Conservation (phyloP, 2,329 filamentous ascomycete genomes). For the Fusarium sp. region DNA sequence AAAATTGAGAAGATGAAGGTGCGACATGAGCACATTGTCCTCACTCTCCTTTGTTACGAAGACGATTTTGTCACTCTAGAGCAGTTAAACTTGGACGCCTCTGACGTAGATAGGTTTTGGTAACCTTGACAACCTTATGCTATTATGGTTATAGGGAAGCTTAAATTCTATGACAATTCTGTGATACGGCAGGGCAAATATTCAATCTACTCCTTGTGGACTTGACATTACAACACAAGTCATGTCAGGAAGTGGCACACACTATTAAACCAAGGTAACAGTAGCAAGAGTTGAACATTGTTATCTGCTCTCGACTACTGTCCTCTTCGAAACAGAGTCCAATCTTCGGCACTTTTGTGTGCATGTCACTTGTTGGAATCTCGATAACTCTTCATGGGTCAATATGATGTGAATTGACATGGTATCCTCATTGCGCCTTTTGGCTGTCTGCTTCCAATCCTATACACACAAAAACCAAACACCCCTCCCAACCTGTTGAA, state of each 20-base stretch:
- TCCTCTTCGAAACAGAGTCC: not conserved
- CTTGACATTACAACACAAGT: too few relatives aligned
- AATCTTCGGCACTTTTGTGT: not conserved
- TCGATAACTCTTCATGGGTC: conserved; percentile 16
- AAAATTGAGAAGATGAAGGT: too few relatives aligned
- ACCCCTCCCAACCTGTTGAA: conserved; percentile 39
- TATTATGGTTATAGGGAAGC: too few relatives aligned
- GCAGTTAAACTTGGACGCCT: too few relatives aligned
- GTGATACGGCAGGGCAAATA: too few relatives aligned
- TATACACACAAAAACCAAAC: conserved; percentile 48
- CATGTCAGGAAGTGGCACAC: not conserved
- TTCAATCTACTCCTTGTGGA: too few relatives aligned
- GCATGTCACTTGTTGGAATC: not conserved
- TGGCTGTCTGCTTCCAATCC: conserved; percentile 38
- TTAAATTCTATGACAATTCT: too few relatives aligned
- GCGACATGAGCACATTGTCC: too few relatives aligned
- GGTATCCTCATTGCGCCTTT: conserved; percentile 42
- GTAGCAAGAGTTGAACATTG: not conserved
- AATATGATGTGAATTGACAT: conserved; percentile 34
- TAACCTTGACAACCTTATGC: too few relatives aligned
- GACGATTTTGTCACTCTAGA: too few relatives aligned
- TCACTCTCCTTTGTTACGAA: too few relatives aligned
- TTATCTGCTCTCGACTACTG: not conserved
- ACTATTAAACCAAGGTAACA: not conserved
- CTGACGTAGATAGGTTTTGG: too few relatives aligned